These are phyloP conservation scores for Isabelozyma rhagii DNA, from an alignment of 805 yeast genomes.

Conservation along the genomic window DNA sequence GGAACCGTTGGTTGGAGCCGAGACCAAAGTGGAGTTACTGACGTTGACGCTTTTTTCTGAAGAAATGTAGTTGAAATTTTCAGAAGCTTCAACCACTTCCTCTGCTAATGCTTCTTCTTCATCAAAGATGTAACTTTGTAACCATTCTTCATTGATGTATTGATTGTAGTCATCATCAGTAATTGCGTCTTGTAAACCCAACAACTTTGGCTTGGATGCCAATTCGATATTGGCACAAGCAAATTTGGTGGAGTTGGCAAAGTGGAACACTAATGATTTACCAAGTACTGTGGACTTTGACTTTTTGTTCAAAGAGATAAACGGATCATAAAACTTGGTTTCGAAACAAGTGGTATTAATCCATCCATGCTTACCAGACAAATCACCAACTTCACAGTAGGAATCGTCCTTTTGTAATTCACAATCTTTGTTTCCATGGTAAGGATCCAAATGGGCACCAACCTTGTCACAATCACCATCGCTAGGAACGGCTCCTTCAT, in stretches of 20 bases:
- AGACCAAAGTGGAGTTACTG: not conserved
- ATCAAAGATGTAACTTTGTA: not conserved
- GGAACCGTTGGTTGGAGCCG: not conserved
- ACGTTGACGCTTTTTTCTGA: not conserved
- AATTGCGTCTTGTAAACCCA: not conserved
- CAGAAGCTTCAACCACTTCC: not conserved
- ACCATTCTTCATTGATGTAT: not conserved
- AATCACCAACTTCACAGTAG: conserved; percentile 68
- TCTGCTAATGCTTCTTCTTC: not conserved
- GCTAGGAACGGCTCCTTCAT: conserved; percentile 50
- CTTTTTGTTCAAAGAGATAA: conserved; percentile 55
- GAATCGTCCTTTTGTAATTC: conserved; percentile 49
- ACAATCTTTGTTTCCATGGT: conserved; percentile 51
- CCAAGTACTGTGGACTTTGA: conserved; percentile 61
- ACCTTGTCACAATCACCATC: conserved; percentile 51
- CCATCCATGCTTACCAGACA: conserved; percentile 75
- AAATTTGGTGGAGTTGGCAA: conserved; percentile 50
- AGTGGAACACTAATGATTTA: conserved; percentile 54
- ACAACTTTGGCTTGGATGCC: conserved; percentile 8
- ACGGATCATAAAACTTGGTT: conserved; percentile 60
- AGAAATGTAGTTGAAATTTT: not conserved
- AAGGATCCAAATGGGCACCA: conserved; percentile 65
- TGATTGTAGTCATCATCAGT: not conserved
- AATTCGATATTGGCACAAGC: conserved; percentile 60
- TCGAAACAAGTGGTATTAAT: conserved; percentile 70